phyloP scores from a whole-genome alignment of 2,329 filamentous ascomycete species.

The Botrytis porri region DNA sequence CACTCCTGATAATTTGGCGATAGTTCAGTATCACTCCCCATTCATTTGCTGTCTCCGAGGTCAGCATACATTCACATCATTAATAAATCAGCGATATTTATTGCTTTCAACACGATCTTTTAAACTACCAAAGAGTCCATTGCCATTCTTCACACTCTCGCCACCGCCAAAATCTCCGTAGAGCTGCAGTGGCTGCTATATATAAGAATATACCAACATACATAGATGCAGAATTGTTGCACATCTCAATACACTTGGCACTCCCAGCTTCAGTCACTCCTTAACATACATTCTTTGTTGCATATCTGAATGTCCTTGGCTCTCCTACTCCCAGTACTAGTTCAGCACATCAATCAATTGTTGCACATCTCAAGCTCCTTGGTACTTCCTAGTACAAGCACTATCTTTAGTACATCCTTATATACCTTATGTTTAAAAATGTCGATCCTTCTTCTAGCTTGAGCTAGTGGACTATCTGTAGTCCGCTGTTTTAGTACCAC shows the following conservation, averaged over 20 bases:
- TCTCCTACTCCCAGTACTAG: neutral
- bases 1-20: neutral
- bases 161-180: neutral
- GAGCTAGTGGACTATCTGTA: neutral
- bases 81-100: too few relatives aligned
- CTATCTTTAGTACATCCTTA: neutral
- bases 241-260: neutral
- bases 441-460: neutral
- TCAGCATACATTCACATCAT: too few relatives aligned
- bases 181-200: neutral
- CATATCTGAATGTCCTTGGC: neutral
- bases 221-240: neutral
- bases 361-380: neutral
- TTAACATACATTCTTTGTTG: neutral
- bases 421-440: neutral
- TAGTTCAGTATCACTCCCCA: neutral
- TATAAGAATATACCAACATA: neutral
- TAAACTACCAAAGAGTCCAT: neutral
- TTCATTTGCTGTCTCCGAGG: too few relatives aligned
- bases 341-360: neutral
- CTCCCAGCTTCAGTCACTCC: neutral
- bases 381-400: neutral
- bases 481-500: neutral
- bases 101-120: neutral
- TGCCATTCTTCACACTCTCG: neutral